Evolutionary conservation across 2,329 filamentous ascomycete species (phyloP).

Genomic region (Fusarium agapanthi): DNA sequence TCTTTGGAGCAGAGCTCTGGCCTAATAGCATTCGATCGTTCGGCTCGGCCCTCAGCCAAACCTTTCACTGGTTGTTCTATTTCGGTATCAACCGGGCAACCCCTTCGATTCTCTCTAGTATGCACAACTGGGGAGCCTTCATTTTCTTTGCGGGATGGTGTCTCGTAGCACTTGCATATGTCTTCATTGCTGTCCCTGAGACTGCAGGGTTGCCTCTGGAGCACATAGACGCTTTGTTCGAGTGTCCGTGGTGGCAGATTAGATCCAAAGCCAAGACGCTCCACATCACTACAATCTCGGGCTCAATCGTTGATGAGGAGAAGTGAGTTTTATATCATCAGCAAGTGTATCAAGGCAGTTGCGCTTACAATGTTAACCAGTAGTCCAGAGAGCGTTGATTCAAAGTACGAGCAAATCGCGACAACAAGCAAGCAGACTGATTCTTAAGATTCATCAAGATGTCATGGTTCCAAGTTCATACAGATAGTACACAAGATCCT

Average conservation of each 20-base stretch:
- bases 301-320: slow-evolving; percentile 5
- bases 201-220: slow-evolving; percentile 49
- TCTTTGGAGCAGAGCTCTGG: slow-evolving; percentile 56
- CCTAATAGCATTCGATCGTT: slow-evolving; percentile 56
- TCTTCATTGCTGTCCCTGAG: slow-evolving; percentile 53
- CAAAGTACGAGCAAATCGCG: neutral
- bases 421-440: neutral
- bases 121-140: slow-evolving; percentile 52
- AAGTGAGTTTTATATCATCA: neutral
- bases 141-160: slow-evolving; percentile 53
- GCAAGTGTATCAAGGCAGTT: neutral
- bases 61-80: slow-evolving; percentile 49
- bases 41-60: slow-evolving; percentile 45
- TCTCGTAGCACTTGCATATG: slow-evolving; percentile 48
- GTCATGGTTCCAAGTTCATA: neutral
- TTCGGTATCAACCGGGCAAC: slow-evolving; percentile 49
- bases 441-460: neutral
- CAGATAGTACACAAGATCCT: neutral
- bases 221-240: slow-evolving; percentile 50
- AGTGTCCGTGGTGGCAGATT: slow-evolving; percentile 42
- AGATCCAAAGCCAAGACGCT: slow-evolving; percentile 16
- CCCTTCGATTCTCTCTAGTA: slow-evolving; percentile 47
- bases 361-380: neutral
- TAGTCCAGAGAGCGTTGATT: neutral
- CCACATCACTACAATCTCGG: neutral